phyloP scores from a whole-genome alignment of 495 filamentous ascomycete species.

The Cercophora scortea region DNA sequence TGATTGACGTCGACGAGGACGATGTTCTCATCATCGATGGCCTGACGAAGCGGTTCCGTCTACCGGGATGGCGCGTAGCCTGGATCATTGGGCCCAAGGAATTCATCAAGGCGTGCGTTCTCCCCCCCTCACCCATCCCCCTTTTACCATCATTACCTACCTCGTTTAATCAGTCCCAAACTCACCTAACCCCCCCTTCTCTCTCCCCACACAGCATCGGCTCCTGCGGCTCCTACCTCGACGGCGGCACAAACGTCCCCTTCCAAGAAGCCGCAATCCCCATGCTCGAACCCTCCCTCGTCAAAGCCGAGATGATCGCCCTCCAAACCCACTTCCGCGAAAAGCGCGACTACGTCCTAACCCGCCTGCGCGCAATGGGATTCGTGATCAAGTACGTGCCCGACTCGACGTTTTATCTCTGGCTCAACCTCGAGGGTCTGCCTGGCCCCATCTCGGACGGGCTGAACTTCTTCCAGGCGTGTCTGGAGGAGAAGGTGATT shows the following conservation, averaged over 20 bases:
- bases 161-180: neutral
- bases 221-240: constrained; percentile 89
- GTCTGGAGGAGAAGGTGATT: constrained; percentile 85
- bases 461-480: constrained; percentile 92
- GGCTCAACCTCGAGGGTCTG: constrained; percentile 48
- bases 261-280: constrained; percentile 91
- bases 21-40: constrained; percentile 92
- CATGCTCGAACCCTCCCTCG: constrained; percentile 79
- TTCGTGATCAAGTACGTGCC: constrained; percentile 74
- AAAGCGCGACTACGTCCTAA: constrained; percentile 85
- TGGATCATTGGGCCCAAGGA: constrained; percentile 96
- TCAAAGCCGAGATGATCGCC: constrained; percentile 80
- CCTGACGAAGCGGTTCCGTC: constrained; percentile 91
- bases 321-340: constrained; percentile 79
- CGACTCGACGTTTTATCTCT: constrained; percentile 88
- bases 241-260: constrained; percentile 87
- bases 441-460: constrained; percentile 79
- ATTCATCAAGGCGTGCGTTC: constrained; percentile 70
- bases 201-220: constrained; percentile 56
- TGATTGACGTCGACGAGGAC: constrained; percentile 58
- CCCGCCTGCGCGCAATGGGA: constrained; percentile 70
- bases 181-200: too few relatives aligned
- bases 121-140: neutral
- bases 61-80: constrained; percentile 93
- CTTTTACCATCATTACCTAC: neutral